Evolutionary conservation across 2,329 filamentous ascomycete genomes (phyloP).

Genomic region (Epichloe bromicola): DNA sequence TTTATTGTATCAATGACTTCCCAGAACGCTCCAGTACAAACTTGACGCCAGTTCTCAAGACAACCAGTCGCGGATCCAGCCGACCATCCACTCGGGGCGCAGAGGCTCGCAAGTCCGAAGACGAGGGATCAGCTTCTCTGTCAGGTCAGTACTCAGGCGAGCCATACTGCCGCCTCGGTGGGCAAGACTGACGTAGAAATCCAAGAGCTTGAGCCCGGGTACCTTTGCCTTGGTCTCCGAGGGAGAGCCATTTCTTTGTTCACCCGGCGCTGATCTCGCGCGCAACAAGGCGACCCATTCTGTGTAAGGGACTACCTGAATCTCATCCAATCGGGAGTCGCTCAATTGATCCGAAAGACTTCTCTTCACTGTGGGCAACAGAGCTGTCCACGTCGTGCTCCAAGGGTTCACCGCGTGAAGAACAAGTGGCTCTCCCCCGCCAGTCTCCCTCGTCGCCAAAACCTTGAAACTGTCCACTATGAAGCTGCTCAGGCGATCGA

Average conservation of each 20-base stretch:
- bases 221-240: background rate
- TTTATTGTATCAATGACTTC: no score
- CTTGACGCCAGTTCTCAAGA: background rate
- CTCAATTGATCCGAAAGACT: background rate
- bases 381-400: conserved; percentile 2
- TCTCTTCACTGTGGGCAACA: conserved; percentile 1
- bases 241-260: background rate
- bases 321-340: background rate
- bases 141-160: background rate
- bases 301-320: background rate
- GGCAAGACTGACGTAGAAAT: conserved; percentile 2
- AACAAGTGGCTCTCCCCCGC: background rate
- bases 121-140: background rate
- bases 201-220: conserved; percentile 4
- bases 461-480: background rate
- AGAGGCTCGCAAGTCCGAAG: background rate
- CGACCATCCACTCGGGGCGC: conserved; percentile 5
- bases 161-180: background rate
- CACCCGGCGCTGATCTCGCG: background rate
- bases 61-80: conserved; percentile 2
- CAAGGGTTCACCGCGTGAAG: conserved; percentile 4
- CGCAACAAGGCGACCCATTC: conserved; percentile 2
- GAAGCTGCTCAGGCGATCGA: conserved; percentile 1
- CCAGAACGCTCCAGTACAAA: no score
- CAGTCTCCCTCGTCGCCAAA: background rate